A percentile compares a stretch with the other conserved stretches of the same genome.
Evolutionary conservation across 768 basidiomycete species (phyloP).

Genomic region (Amylocystis lapponica): DNA sequence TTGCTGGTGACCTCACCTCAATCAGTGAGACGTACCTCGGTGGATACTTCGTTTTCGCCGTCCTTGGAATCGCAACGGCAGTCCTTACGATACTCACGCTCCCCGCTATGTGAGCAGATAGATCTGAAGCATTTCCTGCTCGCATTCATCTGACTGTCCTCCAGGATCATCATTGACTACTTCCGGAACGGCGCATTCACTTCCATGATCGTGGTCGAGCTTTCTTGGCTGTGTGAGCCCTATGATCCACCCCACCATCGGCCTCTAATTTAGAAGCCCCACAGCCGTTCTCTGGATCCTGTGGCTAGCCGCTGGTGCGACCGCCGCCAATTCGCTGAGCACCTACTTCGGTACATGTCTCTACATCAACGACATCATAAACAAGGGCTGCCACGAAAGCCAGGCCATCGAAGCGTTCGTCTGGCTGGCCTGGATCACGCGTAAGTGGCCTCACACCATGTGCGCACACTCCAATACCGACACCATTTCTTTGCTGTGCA

Average conservation of each 20-base stretch:
- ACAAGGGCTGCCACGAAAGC: slow-evolving; percentile 19
- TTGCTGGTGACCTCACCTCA: slow-evolving; percentile 7
- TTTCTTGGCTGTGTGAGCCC: slow-evolving; percentile 19
- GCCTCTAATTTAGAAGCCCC: not conserved
- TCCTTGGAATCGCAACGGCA: slow-evolving; percentile 16
- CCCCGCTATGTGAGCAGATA: slow-evolving; percentile 17
- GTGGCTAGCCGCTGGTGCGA: slow-evolving; percentile 23
- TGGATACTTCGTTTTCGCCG: slow-evolving; percentile 10
- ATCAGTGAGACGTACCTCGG: slow-evolving; percentile 7
- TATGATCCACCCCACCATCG: not conserved
- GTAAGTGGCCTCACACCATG: slow-evolving; percentile 6
- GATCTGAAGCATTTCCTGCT: too few species aligned
- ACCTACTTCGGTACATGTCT: slow-evolving; percentile 7
- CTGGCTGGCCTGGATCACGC: slow-evolving; percentile 20
- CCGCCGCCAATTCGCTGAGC: slow-evolving; percentile 10
- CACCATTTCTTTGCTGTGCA: not conserved
- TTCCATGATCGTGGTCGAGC: slow-evolving; percentile 25
- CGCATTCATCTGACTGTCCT: not conserved
- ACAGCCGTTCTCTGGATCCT: slow-evolving; percentile 24
- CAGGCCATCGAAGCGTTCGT: slow-evolving; percentile 23
- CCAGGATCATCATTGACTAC: slow-evolving; percentile 22
- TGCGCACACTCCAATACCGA: too few species aligned
- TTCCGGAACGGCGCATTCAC: slow-evolving; percentile 23
- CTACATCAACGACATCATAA: slow-evolving; percentile 6
- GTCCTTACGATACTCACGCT: slow-evolving; percentile 15